A percentile compares a stretch with the other conserved stretches of the same genome.
Evolutionary conservation across 768 basidiomycete genomes (phyloP).

Genomic region (Suillus cothurnatus): DNA sequence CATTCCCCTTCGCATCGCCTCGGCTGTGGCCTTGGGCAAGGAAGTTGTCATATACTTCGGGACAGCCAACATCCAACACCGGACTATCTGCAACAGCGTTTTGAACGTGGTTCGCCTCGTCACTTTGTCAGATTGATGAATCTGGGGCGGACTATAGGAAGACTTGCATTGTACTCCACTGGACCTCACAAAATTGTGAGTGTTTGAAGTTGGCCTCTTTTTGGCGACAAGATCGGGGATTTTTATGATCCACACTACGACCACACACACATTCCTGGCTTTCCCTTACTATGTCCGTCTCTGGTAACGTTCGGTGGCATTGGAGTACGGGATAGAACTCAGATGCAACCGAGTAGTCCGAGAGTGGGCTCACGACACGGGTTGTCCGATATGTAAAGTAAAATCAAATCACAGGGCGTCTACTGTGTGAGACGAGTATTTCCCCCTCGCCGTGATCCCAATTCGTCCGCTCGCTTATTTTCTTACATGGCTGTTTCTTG

Average conservation of each 20-base stretch:
- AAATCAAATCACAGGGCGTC: neutral
- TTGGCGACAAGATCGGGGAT: neutral
- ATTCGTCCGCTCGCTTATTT: neutral
- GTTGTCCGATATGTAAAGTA: neutral
- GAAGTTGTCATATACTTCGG: neutral
- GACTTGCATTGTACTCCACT: neutral
- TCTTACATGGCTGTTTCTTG: neutral
- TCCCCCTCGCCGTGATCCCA: neutral
- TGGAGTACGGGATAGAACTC: neutral
- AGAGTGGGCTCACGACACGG: neutral
- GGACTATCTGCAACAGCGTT: neutral
- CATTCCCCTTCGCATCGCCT: neutral
- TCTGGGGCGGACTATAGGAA: neutral
- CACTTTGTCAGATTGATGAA: neutral
- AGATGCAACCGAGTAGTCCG: neutral
- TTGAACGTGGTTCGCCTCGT: neutral
- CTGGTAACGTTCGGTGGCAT: slow-evolving; percentile 1
- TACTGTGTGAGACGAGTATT: neutral
- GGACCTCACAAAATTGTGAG: neutral
- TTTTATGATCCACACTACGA: neutral
- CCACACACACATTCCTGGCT: neutral
- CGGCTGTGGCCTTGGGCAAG: neutral
- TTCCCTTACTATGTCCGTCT: neutral
- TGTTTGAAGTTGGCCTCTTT: neutral
- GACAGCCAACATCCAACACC: too few species aligned